Evolutionary conservation across 768 basidiomycete species (phyloP), one percentile per base, ranked within the genome.

Genomic region (Suillus occidentalis): DNA sequence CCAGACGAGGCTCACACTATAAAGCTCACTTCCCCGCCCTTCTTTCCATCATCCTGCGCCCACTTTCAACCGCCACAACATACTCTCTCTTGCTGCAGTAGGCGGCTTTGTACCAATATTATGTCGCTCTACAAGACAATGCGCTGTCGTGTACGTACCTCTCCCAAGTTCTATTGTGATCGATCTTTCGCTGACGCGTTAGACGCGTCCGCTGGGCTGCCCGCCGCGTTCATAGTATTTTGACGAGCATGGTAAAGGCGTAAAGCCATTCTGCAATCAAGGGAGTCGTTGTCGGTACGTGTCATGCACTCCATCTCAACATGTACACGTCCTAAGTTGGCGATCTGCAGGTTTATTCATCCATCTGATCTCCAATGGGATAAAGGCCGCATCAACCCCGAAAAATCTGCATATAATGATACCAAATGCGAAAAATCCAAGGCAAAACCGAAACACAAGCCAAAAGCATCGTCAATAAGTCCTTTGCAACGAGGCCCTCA

Each of bases 211-310:
- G 40, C 28, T 42, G 22, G 25, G 22, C 25, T 22, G 40, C 45
- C 37, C 31, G 28, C 34, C 16, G n/a, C 53, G 20, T 45, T 57
- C 5, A 42, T 69, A 86, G 85, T 79, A 87, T 71, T 86, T 82
- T 60, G 82, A 84, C 65, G 76, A 76, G 61, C 70, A 72, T 49
- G 85, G 85, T 16, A 73, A 71, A 28, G 73, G 79, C 3, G 72
- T 83, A 57, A 77, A 76, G 63, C 81, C 82, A 9, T 74, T 73
- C 36, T 86, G 85, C 66, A 78, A 71, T 42, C 80, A 85, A 66
- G 85, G 85, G 36, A 76, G 75, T 50, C 76, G 72, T 43, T 86
- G 85, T 72, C 83, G 85, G 85, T 84, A 68, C 62, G 81, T 75
- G 63, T 69, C 59, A 39, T 60, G 56, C 47, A 42, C 42, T 66